These are phyloP conservation scores for Sicyos baderoa DNA, from an alignment of 306 rosid genomes.

Conservation along the genomic window DNA sequence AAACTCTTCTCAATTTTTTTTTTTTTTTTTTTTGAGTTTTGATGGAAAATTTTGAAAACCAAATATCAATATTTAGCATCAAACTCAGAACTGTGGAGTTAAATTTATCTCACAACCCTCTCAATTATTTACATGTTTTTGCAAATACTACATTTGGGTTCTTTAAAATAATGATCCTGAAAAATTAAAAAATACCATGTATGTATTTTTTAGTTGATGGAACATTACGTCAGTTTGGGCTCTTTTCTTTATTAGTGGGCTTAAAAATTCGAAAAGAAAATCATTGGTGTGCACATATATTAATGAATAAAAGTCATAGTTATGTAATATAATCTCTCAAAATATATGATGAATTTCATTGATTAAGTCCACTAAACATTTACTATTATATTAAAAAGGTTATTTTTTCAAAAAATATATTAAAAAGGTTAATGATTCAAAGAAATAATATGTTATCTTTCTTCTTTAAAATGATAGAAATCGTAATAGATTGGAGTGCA, in stretches of 20 bases:
- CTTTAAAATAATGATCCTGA: neutral
- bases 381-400: neutral
- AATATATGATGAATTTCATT: neutral
- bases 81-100: no score
- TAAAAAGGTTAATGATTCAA: neutral
- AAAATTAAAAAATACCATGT: neutral
- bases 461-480: neutral
- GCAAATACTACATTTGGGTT: neutral
- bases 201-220: neutral
- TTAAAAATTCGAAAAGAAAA: neutral
- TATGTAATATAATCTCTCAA: neutral
- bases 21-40: no score
- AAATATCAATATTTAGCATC: no score
- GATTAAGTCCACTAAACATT: neutral
- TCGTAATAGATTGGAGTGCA: slow-evolving; percentile 4
- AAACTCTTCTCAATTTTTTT: no score
- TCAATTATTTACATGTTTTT: neutral
- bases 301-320: neutral
- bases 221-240: neutral
- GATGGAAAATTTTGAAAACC: no score
- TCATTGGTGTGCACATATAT: neutral
- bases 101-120: no score
- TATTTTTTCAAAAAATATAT: neutral
- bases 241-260: neutral
- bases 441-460: no score